Percentiles rank a stretch among this genome's conserved stretches.
Conservation (phyloP, 805 yeast genomes). For the Yamadazyma phyllophila region DNA sequence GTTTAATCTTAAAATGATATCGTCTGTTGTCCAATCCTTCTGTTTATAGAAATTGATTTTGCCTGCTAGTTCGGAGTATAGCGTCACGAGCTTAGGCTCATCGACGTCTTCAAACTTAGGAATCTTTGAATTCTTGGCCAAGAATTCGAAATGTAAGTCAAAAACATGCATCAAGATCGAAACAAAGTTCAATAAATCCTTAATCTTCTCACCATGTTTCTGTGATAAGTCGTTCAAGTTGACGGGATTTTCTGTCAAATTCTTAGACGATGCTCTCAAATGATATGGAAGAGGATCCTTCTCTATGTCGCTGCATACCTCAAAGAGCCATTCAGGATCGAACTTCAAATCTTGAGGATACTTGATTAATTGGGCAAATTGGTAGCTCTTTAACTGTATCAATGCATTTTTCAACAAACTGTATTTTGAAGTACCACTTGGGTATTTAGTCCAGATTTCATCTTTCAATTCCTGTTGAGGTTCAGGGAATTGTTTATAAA, state of each 20-base stretch:
- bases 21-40: conserved; percentile 40
- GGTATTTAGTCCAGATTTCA: conserved; percentile 44
- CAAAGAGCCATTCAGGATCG: conserved; percentile 33
- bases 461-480: conserved; percentile 39
- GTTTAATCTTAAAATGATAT: conserved; percentile 35
- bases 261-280: conserved; percentile 38
- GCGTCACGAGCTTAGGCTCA: conserved; percentile 19
- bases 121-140: conserved; percentile 37
- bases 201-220: conserved; percentile 17
- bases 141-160: conserved; percentile 30
- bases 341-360: conserved; percentile 18
- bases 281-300: conserved; percentile 49
- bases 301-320: conserved; percentile 46
- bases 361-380: conserved; percentile 39
- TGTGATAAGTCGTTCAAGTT: conserved; percentile 33
- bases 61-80: conserved; percentile 20
- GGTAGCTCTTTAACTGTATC: conserved; percentile 31
- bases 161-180: conserved; percentile 31
- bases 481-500: conserved; percentile 42
- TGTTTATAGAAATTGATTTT: conserved; percentile 30
- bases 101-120: conserved; percentile 28
- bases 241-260: conserved; percentile 30
- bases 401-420: conserved; percentile 38
- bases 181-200: conserved; percentile 24
- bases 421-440: conserved; percentile 52